These are phyloP conservation scores for Acacia confusa DNA, from an alignment of 306 rosid species.

Conservation along the genomic window DNA sequence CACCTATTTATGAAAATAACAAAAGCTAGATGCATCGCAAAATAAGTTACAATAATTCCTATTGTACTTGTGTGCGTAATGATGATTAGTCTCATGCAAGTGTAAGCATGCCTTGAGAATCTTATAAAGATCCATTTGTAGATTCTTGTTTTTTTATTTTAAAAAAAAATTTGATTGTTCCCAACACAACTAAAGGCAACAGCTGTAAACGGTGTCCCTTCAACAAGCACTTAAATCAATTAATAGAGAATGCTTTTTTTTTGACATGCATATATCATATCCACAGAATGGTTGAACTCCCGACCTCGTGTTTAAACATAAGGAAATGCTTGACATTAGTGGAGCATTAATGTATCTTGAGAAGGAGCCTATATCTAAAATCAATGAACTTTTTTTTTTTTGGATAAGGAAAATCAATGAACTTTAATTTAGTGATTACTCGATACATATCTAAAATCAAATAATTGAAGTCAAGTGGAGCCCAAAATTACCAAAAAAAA, in stretches of 20 bases:
- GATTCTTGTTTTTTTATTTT: too few relatives aligned
- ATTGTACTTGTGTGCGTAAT: neutral
- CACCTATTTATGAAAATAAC: neutral
- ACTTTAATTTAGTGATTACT: neutral
- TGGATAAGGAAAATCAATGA: too few relatives aligned
- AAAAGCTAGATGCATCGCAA: neutral
- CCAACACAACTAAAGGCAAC: neutral
- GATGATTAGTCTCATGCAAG: neutral
- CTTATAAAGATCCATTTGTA: neutral
- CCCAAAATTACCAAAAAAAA: neutral
- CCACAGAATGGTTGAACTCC: too few relatives aligned
- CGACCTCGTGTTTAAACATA: too few relatives aligned
- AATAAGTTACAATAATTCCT: neutral
- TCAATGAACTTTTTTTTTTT: neutral
- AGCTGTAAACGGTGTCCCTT: neutral
- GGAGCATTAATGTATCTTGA: neutral
- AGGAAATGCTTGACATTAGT: too few relatives aligned
- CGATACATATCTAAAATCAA: neutral
- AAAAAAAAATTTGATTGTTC: neutral
- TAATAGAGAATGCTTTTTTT: too few relatives aligned
- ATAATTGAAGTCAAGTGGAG: neutral
- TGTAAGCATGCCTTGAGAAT: neutral
- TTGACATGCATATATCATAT: too few relatives aligned
- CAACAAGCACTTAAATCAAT: neutral
- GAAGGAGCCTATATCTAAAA: neutral